phyloP scores from a whole-genome alignment of 805 yeast genomes.

The Phaffomyces opuntiae region DNA sequence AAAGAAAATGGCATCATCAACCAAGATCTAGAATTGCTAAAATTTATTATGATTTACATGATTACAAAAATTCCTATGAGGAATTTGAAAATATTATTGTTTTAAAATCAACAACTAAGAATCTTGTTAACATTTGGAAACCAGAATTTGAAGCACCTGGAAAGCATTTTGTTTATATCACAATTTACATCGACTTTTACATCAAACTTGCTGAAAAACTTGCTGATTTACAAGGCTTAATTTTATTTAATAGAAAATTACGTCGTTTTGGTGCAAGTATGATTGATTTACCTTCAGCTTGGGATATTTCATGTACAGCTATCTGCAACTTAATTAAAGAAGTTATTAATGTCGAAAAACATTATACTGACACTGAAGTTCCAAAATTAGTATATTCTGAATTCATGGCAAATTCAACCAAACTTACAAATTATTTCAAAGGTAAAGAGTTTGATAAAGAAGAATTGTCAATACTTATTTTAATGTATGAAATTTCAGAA shows the following conservation, averaged over 20 bases:
- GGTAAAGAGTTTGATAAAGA: slow-evolving; percentile 30
- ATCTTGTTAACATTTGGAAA: slow-evolving; percentile 84
- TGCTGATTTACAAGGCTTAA: slow-evolving; percentile 52
- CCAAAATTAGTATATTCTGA: slow-evolving; percentile 36
- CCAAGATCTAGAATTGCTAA: slow-evolving; percentile 69
- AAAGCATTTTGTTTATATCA: slow-evolving; percentile 75
- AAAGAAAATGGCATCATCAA: slow-evolving; percentile 87
- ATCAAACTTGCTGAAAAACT: slow-evolving; percentile 46
- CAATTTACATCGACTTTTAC: slow-evolving; percentile 59
- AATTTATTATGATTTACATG: slow-evolving; percentile 45
- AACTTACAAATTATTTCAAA: slow-evolving; percentile 20
- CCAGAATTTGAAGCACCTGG: slow-evolving; percentile 92
- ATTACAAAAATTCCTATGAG: slow-evolving; percentile 46
- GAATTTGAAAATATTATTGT: slow-evolving; percentile 61
- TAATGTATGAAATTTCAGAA: slow-evolving; percentile 47
- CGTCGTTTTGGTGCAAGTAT: slow-evolving; percentile 73
- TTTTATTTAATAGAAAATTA: slow-evolving; percentile 61
- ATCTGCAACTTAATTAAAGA: slow-evolving; percentile 46
- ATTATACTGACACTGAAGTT: slow-evolving; percentile 47
- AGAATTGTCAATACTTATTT: slow-evolving; percentile 33
- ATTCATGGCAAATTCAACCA: slow-evolving; percentile 34
- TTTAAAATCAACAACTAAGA: slow-evolving; percentile 59
- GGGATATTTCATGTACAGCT: slow-evolving; percentile 55
- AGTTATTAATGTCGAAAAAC: slow-evolving; percentile 34
- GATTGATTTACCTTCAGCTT: slow-evolving; percentile 53